Base-by-base conservation (phyloP, 352 stramenopile genomes). In the Phytophthora idaei region DNA sequence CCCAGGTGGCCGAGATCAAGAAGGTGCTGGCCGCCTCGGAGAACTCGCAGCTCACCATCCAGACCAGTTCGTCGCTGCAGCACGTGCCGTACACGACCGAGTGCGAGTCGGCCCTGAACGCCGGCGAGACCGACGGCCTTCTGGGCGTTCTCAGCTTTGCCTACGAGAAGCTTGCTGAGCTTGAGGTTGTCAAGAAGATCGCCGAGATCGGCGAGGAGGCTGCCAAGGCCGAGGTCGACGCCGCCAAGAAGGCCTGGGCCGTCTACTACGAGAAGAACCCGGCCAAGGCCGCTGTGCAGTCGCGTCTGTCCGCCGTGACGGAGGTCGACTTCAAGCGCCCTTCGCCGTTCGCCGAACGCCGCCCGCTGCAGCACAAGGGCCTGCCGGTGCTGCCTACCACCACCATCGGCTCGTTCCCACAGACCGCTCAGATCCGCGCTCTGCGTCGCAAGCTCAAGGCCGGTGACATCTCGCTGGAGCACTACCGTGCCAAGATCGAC, bases 361-460 rank as follows among this genome's bases (percentile, higher is more conserved):
- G 89, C 32, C 81, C 77, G 12, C 71, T 67, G 49, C 90, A 97
- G 76, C 72, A 87, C 7, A 76, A 91, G 62, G 76, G 71, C 4
- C 65, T 90, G 36, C 90, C 91, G 8, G 61, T 96, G 50, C 72
- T 98, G 32, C 92, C 93, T 10, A 98, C 93, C 10, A 98, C 93
- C n/a, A 97, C 89, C 8, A 98, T 98, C 63, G 93, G 93, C 17
- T 98, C 90, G 56, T 98, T 98, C 74, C 93, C 93, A n/a, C 93
- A 98, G 80, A 98, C 94, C 5, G 49, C 83, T 42, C 84, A 92
- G 56, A 97, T 98, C 68, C 81, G 92, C 29, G 77, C 76, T 32
- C 69, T 96, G 37, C 85, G 90, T 39, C 76, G 72, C 42, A 82
- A 96, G 64, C 83, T 89, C n/a, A 97, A 97, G 72, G 78, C 71